Base-by-base conservation (phyloP, 192 early-diverging fungal genomes). In the Coemansia sp. region DNA sequence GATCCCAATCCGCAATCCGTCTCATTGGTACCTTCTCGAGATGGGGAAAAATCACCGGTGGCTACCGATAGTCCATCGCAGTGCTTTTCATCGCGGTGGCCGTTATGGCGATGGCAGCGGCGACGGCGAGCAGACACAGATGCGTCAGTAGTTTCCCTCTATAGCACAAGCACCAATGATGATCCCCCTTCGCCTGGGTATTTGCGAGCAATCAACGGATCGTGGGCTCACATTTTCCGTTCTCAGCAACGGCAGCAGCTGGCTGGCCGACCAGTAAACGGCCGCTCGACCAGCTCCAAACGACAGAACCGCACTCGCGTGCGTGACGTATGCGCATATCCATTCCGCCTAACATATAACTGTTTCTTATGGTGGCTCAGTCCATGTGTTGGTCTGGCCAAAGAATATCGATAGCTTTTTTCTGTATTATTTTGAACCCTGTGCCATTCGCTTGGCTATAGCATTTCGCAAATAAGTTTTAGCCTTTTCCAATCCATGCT, bases 401-500 rank as follows among this genome's bases (percentile, higher is more conserved):
- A 43, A 37, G 58, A 71, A 20, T 65, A 55, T 21, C 40, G 57
- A 18, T 53, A 26, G 23, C 23, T 26, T 26, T 26, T 26, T 26
- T 26, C 4, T 26, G 23, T 26, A 26, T 34, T 34, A 34, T 34
- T 34, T 34, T 2, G 32, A 34, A 10, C 32, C 7, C 7, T 34
- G 32, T 9, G 32, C 41, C 54, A 71, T 58, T 28, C 62, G 63
- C 51, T 79, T 72, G 12, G 53, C 70, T 49, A 61, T 62, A 18
- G 72, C 81, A 60, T 87, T 87, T 41, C 81, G 67, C 38, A 87
- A 56, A 53, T 79, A 79, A 37, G 66, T 58, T 26, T 81, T 66
- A 7, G 85, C 85, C 32, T 69, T 66, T 7, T 68, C 68, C 37
- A 84, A 61, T 5, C 85, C 86, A n/a, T 72, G 43, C 43, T 60